A percentile compares a stretch with the other conserved stretches of the same genome.
Evolutionary conservation across 768 basidiomycete species (phyloP).

Genomic region (Sistotremastrum suecicum): DNA sequence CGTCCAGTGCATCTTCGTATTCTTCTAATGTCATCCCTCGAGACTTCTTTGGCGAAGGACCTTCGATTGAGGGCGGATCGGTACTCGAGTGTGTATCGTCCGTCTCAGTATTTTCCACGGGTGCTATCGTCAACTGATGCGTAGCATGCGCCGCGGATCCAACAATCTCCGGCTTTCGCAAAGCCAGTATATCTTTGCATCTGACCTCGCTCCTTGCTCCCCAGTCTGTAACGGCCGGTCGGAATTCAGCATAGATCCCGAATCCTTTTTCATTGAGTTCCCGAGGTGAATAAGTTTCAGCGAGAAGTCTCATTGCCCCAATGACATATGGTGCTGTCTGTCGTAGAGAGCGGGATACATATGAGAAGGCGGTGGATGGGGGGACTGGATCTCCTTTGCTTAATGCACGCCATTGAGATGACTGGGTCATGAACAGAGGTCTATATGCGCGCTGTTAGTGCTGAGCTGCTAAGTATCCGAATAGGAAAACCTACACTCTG

Average conservation of each 20-base stretch:
- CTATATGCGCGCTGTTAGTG: conserved; percentile 23
- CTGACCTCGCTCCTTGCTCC: conserved; percentile 66
- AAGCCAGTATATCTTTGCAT: conserved; percentile 50
- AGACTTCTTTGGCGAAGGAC: conserved; percentile 27
- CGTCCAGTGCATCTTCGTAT: conserved; percentile 36
- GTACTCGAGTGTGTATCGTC: neutral
- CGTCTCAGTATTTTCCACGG: neutral
- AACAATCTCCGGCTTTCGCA: conserved; percentile 22
- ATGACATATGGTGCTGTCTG: conserved; percentile 68
- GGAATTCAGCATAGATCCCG: conserved; percentile 73
- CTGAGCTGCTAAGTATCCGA: neutral
- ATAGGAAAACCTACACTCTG: conserved; percentile 25
- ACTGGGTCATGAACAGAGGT: conserved; percentile 62
- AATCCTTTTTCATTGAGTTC: conserved; percentile 60
- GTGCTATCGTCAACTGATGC: too few relatives aligned
- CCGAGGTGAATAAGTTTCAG: conserved; percentile 38
- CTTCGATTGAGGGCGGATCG: conserved; percentile 3
- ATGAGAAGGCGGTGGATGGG: conserved; percentile 68
- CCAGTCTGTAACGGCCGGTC: conserved; percentile 74
- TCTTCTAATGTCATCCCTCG: conserved; percentile 31
- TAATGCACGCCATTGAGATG: conserved; percentile 72
- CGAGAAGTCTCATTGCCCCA: conserved; percentile 62
- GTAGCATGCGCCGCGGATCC: too few relatives aligned
- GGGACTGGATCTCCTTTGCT: conserved; percentile 51
- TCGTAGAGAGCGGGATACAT: conserved; percentile 66